A percentile compares a stretch with the other conserved stretches of the same genome.
Evolutionary conservation across 2,329 filamentous ascomycete species (phyloP).

Genomic region (Diplodia sapinea): DNA sequence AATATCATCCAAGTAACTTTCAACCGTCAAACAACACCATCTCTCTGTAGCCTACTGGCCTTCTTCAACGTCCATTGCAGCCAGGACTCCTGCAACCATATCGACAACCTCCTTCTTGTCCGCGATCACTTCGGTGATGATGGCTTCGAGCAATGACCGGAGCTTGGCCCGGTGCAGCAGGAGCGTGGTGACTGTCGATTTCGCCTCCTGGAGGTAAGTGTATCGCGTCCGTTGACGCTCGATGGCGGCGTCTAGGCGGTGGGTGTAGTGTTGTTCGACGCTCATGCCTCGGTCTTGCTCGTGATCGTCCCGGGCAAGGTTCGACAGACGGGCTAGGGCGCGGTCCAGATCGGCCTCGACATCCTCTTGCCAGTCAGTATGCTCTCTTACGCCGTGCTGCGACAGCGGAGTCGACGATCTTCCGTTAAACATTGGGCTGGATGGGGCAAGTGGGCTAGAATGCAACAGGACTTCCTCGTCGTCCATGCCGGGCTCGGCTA

Average conservation of each 20-base stretch:
- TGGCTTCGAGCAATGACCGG: not conserved
- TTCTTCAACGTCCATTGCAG: not conserved
- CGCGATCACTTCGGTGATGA: not conserved
- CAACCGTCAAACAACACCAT: not conserved
- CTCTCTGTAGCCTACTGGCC: not conserved
- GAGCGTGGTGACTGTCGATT: not conserved
- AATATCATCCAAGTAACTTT: not conserved
- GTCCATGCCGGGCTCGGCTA: not conserved
- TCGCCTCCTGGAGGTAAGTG: not conserved
- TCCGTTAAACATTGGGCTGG: not conserved
- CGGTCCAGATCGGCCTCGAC: slow-evolving; percentile 40
- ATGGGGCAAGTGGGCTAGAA: not conserved
- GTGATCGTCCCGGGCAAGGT: slow-evolving; percentile 43
- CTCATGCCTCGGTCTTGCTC: slow-evolving; percentile 36
- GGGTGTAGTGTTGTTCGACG: slow-evolving; percentile 40
- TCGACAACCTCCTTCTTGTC: not conserved
- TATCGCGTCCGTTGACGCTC: not conserved
- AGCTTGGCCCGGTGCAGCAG: not conserved
- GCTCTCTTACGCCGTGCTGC: slow-evolving; percentile 35
- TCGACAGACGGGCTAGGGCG: slow-evolving; percentile 40
- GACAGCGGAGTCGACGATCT: not conserved
- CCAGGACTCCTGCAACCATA: not conserved
- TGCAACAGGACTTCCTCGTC: not conserved
- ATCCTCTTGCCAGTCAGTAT: slow-evolving; percentile 40
- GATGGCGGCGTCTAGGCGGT: slow-evolving; percentile 33